Conservation (phyloP, 352 stramenopile species). For the Pythium utonaiense region DNA sequence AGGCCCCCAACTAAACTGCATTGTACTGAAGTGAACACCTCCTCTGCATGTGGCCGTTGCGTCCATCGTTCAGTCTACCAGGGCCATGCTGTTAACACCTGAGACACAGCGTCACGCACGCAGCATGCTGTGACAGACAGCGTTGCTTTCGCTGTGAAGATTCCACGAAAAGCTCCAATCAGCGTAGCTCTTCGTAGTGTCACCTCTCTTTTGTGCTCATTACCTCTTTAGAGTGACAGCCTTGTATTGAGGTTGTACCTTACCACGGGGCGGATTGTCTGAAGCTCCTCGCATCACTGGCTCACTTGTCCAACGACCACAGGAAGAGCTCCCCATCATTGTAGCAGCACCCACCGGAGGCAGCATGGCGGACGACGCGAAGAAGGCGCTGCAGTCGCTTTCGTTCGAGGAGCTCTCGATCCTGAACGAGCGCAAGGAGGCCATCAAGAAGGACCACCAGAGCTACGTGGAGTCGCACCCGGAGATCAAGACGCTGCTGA, state of each 20-base stretch:
- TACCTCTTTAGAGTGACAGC: conserved; percentile 8
- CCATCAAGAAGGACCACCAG: conserved; percentile 82
- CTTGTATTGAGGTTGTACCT: conserved; percentile 6
- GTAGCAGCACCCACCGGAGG: not conserved
- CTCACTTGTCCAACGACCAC: conserved; percentile 9
- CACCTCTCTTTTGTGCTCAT: not conserved
- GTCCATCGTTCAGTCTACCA: not conserved
- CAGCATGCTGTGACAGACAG: not conserved
- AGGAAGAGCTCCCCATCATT: not conserved
- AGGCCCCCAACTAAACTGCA: no score
- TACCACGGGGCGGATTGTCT: conserved; percentile 1
- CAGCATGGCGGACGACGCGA: conserved; percentile 21
- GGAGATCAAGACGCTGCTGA: conserved; percentile 89
- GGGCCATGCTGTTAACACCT: no score
- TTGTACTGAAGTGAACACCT: no score
- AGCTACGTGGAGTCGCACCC: conserved; percentile 79
- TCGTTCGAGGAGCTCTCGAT: conserved; percentile 83
- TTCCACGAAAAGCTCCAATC: not conserved
- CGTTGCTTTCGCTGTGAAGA: not conserved
- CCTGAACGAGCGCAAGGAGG: conserved; percentile 84
- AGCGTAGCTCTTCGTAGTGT: not conserved
- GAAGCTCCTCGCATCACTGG: not conserved
- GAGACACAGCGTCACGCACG: no score
- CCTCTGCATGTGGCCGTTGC: not conserved
- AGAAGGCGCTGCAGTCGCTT: conserved; percentile 63